These are phyloP conservation scores for Fusarium sambucinum DNA, from an alignment of 2,329 filamentous ascomycete species.

Conservation along the genomic window DNA sequence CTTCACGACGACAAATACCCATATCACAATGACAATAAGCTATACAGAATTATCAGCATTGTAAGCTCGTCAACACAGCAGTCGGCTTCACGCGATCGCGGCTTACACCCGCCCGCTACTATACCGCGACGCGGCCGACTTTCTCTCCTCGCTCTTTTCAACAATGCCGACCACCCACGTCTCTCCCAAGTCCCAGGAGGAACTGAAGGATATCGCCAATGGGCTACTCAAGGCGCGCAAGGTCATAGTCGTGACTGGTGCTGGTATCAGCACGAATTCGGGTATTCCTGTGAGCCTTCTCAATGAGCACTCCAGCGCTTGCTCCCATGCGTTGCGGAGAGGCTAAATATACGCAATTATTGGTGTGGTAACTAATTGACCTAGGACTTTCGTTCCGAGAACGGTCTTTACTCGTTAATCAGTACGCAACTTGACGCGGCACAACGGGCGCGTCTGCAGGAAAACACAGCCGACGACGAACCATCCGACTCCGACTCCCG, in stretches of 20 bases:
- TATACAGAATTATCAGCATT: constrained; percentile 3
- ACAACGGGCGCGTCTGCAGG: constrained; percentile 51
- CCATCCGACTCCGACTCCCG: constrained; percentile 32
- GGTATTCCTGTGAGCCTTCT: constrained; percentile 72
- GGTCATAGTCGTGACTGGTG: constrained; percentile 78
- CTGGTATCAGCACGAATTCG: constrained; percentile 80
- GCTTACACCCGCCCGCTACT: constrained; percentile 27
- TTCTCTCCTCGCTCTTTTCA: constrained; percentile 22
- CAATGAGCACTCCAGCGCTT: constrained; percentile 21
- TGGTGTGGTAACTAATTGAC: constrained; percentile 28
- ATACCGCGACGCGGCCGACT: constrained; percentile 47
- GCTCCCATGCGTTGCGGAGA: constrained; percentile 7
- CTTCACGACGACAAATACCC: neutral
- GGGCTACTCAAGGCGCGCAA: constrained; percentile 73
- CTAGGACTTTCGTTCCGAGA: constrained; percentile 78
- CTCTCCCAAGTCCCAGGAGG: constrained; percentile 61
- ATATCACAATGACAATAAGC: constrained; percentile 40
- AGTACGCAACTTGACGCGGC: constrained; percentile 74
- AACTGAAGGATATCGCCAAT: constrained; percentile 75
- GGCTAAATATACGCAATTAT: constrained; percentile 1
- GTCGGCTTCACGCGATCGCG: constrained; percentile 41
- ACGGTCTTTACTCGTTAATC: constrained; percentile 78
- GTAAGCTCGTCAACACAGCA: constrained; percentile 26
- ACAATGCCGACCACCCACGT: constrained; percentile 72
- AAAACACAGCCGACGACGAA: constrained; percentile 41